These are phyloP conservation scores for Diplotaxis tenuifolia DNA, from an alignment of 345 rosid species.

Conservation along the genomic window DNA sequence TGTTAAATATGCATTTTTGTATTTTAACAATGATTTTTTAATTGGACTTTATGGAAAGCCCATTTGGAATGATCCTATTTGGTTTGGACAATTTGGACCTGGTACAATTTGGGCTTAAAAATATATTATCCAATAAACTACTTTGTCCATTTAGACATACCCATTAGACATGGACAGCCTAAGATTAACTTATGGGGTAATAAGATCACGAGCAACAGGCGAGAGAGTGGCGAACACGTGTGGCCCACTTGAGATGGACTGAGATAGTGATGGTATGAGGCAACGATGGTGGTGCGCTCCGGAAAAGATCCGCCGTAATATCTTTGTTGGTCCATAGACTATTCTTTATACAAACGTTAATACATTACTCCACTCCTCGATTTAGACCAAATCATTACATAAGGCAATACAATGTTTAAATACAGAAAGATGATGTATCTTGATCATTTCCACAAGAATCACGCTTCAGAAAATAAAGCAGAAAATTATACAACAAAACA, in stretches of 20 bases:
- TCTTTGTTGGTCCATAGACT: neutral
- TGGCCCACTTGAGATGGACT: neutral
- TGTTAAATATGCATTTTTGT: no score
- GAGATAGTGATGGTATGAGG: neutral
- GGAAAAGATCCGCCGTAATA: neutral
- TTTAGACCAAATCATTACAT: neutral
- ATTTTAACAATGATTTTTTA: no score
- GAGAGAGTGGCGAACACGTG: conserved; percentile 13
- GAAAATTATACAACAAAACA: neutral
- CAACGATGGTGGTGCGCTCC: neutral
- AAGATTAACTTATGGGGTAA: neutral
- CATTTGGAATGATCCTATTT: no score
- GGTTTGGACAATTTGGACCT: no score
- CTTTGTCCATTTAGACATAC: no score
- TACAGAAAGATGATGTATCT: neutral
- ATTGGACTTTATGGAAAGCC: no score
- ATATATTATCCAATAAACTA: no score
- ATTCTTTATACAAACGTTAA: neutral
- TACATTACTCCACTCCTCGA: neutral
- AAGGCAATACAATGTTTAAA: neutral
- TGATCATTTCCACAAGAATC: neutral
- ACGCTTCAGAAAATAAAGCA: neutral
- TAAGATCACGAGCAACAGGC: neutral
- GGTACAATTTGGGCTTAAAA: no score
- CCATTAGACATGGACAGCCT: no score